phyloP scores from a whole-genome alignment of 306 rosid genomes.

The Herpetospermum pedunculosum region DNA sequence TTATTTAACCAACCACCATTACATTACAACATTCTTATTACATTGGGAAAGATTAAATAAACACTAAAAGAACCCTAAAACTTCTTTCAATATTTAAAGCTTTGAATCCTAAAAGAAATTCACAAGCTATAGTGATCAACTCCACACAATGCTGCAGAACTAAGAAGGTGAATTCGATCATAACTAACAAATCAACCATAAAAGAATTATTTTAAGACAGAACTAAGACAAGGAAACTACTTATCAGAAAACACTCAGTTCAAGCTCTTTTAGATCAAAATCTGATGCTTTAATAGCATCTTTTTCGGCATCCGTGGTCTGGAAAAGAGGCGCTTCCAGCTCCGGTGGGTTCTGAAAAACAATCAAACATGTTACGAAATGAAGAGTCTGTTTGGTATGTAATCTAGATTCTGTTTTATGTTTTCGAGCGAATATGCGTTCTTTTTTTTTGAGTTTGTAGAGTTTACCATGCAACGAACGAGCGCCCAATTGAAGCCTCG shows the following conservation, averaged over 20 bases:
- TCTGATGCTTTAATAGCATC: slow-evolving; percentile 25
- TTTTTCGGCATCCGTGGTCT: slow-evolving; percentile 36
- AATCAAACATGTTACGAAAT: background rate
- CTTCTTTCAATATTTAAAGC: slow-evolving; percentile 3
- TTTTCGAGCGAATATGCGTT: too few relatives aligned
- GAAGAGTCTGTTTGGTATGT: too few relatives aligned
- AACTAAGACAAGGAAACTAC: slow-evolving; percentile 16
- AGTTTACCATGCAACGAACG: slow-evolving; percentile 68
- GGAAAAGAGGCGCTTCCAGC: slow-evolving; percentile 54
- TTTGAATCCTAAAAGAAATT: background rate
- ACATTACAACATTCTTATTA: slow-evolving; percentile 6
- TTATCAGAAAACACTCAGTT: slow-evolving; percentile 47
- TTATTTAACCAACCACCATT: background rate
- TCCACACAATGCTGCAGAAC: background rate
- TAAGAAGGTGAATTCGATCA: background rate
- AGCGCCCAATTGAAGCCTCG: slow-evolving; percentile 80
- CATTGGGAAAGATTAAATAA: slow-evolving; percentile 5
- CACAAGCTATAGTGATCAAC: background rate
- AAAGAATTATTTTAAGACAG: background rate
- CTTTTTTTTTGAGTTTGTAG: background rate
- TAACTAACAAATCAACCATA: background rate
- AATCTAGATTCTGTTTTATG: too few relatives aligned
- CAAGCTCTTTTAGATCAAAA: slow-evolving; percentile 46
- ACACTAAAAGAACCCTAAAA: slow-evolving; percentile 3
- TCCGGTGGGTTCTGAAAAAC: slow-evolving; percentile 62